phyloP scores from a whole-genome alignment of 441 rosid genomes.

The Pelargonium citronellum region DNA sequence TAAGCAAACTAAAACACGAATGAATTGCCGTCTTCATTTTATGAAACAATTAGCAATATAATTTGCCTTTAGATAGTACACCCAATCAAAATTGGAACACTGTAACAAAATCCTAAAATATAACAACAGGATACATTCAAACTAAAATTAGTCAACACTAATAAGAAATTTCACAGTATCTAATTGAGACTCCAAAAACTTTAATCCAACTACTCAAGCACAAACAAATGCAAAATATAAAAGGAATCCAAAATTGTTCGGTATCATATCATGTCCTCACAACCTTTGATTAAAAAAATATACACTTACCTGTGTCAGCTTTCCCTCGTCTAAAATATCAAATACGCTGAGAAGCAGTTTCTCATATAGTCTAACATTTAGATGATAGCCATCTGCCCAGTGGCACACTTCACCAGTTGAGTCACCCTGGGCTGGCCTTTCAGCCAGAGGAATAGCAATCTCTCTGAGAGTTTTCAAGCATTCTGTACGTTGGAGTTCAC shows the following conservation, averaged over 20 bases:
- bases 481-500: slow-evolving; percentile 91
- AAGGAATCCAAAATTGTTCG: background rate
- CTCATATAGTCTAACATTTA: slow-evolving; percentile 85
- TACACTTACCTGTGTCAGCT: slow-evolving; percentile 74
- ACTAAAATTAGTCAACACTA: background rate
- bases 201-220: slow-evolving; percentile 4
- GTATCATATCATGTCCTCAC: slow-evolving; percentile 14
- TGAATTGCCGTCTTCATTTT: background rate
- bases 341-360: slow-evolving; percentile 91
- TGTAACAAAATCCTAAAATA: background rate
- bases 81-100: background rate
- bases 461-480: slow-evolving; percentile 86
- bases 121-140: background rate
- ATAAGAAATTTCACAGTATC: background rate
- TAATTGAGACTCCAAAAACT: background rate
- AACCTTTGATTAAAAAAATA: slow-evolving; percentile 3
- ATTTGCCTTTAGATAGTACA: slow-evolving; percentile 10
- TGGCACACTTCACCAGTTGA: slow-evolving; percentile 98
- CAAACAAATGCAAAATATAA: background rate
- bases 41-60: slow-evolving; percentile 5
- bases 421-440: slow-evolving; percentile 98
- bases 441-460: slow-evolving; percentile 85
- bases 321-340: slow-evolving; percentile 92
- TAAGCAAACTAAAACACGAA: slow-evolving; percentile 10
- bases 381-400: slow-evolving; percentile 98